These are phyloP conservation scores for Paracamarosporium sp. DNA, from an alignment of 2,329 filamentous ascomycete species.

Conservation along the genomic window DNA sequence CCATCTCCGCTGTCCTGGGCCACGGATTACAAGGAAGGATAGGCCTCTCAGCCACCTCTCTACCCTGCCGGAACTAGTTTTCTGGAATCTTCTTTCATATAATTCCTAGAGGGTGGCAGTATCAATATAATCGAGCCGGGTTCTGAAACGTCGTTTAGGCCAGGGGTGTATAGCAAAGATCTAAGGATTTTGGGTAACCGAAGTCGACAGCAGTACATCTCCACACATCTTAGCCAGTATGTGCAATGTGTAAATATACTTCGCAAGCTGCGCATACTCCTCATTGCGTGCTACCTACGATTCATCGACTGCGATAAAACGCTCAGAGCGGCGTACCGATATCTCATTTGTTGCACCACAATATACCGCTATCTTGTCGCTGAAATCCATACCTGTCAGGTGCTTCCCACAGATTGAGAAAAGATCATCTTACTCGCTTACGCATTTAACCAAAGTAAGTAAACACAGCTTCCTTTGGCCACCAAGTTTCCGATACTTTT, in stretches of 20 bases:
- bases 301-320: not conserved
- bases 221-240: not conserved
- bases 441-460: slow-evolving; percentile 26
- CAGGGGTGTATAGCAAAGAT: not conserved
- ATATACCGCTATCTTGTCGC: slow-evolving; percentile 9
- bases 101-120: slow-evolving; percentile 5
- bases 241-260: not conserved
- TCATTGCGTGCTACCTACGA: too few species aligned
- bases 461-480: slow-evolving; percentile 16
- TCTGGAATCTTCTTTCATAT: slow-evolving; percentile 30
- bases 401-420: slow-evolving; percentile 9
- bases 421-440: slow-evolving; percentile 20
- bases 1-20: slow-evolving; percentile 11
- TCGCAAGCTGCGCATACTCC: not conserved
- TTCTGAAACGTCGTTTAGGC: slow-evolving; percentile 23
- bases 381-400: slow-evolving; percentile 12
- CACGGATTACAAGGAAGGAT: not conserved
- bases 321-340: not conserved
- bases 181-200: not conserved
- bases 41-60: slow-evolving; percentile 16
- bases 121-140: slow-evolving; percentile 28
- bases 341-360: not conserved
- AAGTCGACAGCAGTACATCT: not conserved
- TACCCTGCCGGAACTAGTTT: slow-evolving; percentile 21
- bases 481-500: slow-evolving; percentile 26